Base-by-base conservation (phyloP, 2,329 filamentous ascomycete genomes). In the Fusarium nisikadoi region DNA sequence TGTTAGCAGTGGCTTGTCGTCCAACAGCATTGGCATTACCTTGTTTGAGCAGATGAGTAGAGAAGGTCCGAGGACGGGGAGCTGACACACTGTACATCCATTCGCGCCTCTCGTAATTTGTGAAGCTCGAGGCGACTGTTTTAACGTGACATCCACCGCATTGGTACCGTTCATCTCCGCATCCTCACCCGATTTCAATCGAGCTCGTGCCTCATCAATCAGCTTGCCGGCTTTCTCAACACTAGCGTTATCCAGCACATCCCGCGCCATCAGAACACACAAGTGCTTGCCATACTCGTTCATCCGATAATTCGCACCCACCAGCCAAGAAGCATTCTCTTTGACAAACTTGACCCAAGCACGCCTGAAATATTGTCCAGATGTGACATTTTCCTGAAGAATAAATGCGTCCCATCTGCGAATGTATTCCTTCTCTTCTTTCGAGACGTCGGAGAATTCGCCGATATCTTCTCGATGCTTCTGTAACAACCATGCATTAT, bases 351-450 rank as follows among this genome's bases (percentile, higher is more conserved):
- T 82, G 45, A 88, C 75, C 81, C 89, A 88, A 23, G 84, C 82
- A 6, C 83, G 83, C 16, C 87, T 83, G 17, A 90, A 81, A 73
- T 87, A 88, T 7, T 85, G 84, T 35, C 84, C 83, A 8, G 87
- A 86, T 9, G 85, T 86, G 50, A 89, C 79, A 59, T 83, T 85
- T 71, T 86, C 83, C 47, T 81, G 81, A 13, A 88, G 83, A 50
- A 89, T 85, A 71, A 86, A 89, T 2, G 84, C 82, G 66, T 90
- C 88, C 88, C 88, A 90, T 69, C 87, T 85, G 72, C 84, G 83
- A 61, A 90, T 87, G 64, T 87, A 90, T 68, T 89, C 88, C 76
- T 87, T 88, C 74, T 90, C 88, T 20, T 83, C 80, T 6, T 81
- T 76, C 17, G 85, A 85, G 31, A 90, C 83, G 70, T 90, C 88